Base-by-base conservation (phyloP, 139 green algal species). In the Asterochloris sp. region DNA sequence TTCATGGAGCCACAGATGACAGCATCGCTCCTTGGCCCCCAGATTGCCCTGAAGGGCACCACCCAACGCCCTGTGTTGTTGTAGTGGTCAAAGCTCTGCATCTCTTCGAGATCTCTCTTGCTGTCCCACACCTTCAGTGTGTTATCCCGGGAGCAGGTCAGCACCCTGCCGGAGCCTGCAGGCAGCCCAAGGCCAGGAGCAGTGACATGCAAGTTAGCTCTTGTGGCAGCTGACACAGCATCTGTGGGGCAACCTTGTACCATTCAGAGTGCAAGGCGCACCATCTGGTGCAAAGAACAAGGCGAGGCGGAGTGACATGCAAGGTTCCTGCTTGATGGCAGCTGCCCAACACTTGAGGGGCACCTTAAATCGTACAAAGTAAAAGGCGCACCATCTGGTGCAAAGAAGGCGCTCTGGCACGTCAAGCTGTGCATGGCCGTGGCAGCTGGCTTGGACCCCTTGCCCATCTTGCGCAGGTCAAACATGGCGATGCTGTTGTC, bases 41-140 rank as follows among this genome's bases (percentile, higher is more conserved):
- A 90, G 16, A 87, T 61, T 21, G 86, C 86, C 64, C 86, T 83
- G 81, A 92, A 90, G 13, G 86, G 86, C 38, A 87, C 76, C 12
- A 90, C 85, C 86, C 90, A 92, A 26, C 91, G 83, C 14, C 91
- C 90, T 28, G 90, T 95, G 74, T 95, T 86, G 77, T 92, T 95
- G 85, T 95, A 87, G 83, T 95, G 91, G 23, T 63, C 79, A 23
- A 91, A 84, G 66, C 47, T 29, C 12, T 78, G 21, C 29, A 69
- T 47, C 74, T 82, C 26, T 17, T 14, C 17, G 68, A 82, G 16
- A 19, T 71, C 88, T 23, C 83, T 80, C 63, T 62, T 82, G 62
- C 69, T 82, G 27, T 91, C 89, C 92, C 91, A 96, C 27, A 96
- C 69, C 8, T 83, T 78, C 26, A 95, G 47, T 0, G 93, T 94